These are phyloP conservation scores for Colletotrichum lentis DNA, from an alignment of 2,329 filamentous ascomycete genomes.

Conservation along the genomic window DNA sequence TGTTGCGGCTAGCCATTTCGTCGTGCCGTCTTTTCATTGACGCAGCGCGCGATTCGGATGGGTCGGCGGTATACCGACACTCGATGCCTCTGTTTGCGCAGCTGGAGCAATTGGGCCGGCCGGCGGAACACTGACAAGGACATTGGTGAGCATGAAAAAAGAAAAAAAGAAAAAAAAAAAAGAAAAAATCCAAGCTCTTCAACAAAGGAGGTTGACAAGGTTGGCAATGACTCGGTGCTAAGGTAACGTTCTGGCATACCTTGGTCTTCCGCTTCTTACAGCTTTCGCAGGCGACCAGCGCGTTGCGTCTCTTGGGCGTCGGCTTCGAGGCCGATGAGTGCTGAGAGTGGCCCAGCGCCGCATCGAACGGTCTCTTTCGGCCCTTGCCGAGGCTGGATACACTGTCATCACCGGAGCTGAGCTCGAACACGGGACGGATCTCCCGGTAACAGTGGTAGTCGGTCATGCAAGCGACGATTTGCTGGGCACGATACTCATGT, in stretches of 20 bases:
- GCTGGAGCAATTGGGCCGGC: conserved; percentile 50
- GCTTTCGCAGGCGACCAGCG: conserved; percentile 22
- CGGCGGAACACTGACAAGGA: conserved; percentile 52
- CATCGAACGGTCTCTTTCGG: neutral
- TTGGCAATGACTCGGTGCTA: no score
- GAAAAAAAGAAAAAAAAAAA: no score
- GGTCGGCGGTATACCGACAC: conserved; percentile 51
- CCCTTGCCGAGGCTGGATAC: no score
- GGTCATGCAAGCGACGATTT: neutral
- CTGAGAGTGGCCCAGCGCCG: no score
- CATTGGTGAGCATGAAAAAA: neutral
- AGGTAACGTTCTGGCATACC: neutral
- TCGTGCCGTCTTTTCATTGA: conserved; percentile 20
- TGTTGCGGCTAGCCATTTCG: conserved; percentile 12
- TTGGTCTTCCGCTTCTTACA: conserved; percentile 26
- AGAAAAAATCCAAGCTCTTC: no score
- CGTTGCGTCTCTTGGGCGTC: conserved; percentile 12
- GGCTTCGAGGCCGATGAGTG: neutral
- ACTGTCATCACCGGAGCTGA: neutral
- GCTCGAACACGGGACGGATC: conserved; percentile 13
- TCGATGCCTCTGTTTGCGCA: conserved; percentile 48
- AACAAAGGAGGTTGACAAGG: neutral
- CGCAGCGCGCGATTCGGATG: conserved; percentile 21
- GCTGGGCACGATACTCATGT: neutral
- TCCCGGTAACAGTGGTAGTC: conserved; percentile 8